These are phyloP conservation scores for Dictyophora rubrovolvata DNA, from an alignment of 768 basidiomycete genomes.

Conservation along the genomic window DNA sequence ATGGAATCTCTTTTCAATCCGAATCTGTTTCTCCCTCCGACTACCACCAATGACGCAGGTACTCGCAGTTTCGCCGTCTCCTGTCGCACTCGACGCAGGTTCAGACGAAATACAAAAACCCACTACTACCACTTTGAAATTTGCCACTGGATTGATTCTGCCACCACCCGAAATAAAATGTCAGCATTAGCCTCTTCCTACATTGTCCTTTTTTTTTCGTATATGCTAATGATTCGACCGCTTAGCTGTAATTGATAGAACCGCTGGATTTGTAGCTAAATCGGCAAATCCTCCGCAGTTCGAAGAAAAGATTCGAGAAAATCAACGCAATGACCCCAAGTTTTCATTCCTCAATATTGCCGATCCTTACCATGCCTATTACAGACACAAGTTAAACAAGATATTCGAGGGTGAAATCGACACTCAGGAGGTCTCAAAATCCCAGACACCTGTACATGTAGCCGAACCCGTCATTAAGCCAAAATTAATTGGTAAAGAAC, in stretches of 20 bases:
- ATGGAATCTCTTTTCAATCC: slow-evolving; percentile 2
- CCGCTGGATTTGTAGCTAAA: slow-evolving; percentile 81
- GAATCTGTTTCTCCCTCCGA: background rate
- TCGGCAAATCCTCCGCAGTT: slow-evolving; percentile 90
- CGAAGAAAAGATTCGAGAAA: slow-evolving; percentile 95
- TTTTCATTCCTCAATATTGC: slow-evolving; percentile 96
- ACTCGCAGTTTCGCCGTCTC: background rate
- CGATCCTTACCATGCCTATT: slow-evolving; percentile 98
- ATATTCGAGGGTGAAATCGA: slow-evolving; percentile 60
- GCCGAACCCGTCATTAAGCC: slow-evolving; percentile 29
- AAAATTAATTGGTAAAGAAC: slow-evolving; percentile 26
- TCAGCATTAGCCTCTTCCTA: slow-evolving; percentile 25
- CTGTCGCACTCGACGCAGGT: background rate
- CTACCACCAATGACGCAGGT: background rate
- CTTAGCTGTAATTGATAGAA: slow-evolving; percentile 89
- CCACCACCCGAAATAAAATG: slow-evolving; percentile 96
- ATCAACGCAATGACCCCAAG: slow-evolving; percentile 92
- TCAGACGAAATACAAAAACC: background rate
- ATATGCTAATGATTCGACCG: background rate
- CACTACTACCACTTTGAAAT: slow-evolving; percentile 27
- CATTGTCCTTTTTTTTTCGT: background rate
- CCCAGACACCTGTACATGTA: slow-evolving; percentile 21
- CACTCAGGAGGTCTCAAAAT: slow-evolving; percentile 4
- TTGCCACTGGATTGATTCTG: slow-evolving; percentile 80
- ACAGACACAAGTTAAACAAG: slow-evolving; percentile 83